Evolutionary conservation across 495 filamentous ascomycete species (phyloP).

Genomic region (Margaritispora aquatica): DNA sequence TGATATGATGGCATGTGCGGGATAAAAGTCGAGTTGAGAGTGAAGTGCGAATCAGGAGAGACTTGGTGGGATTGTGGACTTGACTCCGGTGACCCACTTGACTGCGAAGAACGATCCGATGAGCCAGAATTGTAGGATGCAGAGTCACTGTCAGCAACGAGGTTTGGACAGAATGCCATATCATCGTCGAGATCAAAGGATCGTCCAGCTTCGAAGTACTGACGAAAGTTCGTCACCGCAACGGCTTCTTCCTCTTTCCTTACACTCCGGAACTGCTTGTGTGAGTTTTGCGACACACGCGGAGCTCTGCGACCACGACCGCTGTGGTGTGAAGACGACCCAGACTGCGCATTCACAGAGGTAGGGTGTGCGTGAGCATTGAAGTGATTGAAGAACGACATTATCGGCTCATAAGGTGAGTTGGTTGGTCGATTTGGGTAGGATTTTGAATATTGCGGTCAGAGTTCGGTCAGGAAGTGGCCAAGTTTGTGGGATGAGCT

Average conservation of each 20-base stretch:
- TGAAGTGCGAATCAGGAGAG: conserved; percentile 59
- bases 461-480: neutral
- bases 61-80: conserved; percentile 74
- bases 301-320: conserved; percentile 84
- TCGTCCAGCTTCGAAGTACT: conserved; percentile 81
- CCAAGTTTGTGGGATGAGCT: neutral
- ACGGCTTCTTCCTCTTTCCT: conserved; percentile 82
- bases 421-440: neutral
- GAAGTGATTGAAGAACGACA: conserved; percentile 75
- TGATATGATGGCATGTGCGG: conserved; percentile 61
- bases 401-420: conserved; percentile 29
- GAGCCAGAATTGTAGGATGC: conserved; percentile 64
- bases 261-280: conserved; percentile 77
- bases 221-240: conserved; percentile 67
- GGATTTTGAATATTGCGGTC: neutral
- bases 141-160: conserved; percentile 86
- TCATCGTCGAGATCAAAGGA: conserved; percentile 98
- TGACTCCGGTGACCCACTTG: conserved; percentile 89
- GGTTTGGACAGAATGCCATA: conserved; percentile 88
- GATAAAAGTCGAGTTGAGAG: conserved; percentile 69
- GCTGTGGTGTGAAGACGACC: conserved; percentile 59
- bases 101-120: conserved; percentile 90
- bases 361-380: conserved; percentile 56
- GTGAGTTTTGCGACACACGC: conserved; percentile 72
- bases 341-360: conserved; percentile 40